Evolutionary conservation across 768 basidiomycete genomes (phyloP), one percentile per base, ranked within the genome.

Genomic region (Podaxis mareebaensis): DNA sequence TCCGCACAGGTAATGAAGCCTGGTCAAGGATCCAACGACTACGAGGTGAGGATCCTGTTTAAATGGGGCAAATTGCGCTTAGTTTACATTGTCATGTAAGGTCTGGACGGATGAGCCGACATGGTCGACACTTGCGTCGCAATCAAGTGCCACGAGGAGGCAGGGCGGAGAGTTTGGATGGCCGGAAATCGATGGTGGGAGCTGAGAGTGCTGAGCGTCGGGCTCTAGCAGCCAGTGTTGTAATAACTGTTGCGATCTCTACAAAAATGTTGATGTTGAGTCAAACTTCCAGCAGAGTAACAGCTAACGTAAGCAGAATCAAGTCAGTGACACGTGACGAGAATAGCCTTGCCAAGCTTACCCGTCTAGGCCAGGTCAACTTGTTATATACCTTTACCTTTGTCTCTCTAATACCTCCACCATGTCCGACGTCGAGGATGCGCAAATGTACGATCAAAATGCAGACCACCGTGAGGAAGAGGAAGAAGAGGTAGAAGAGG

Each of bases 351-450:
- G 60, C 33, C 65, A 54, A 33, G 39, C n/a, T 36, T 15, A 20
- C 58, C 46, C 33, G 33, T 33, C 33, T 33, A 2, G 33, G 33
- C 33, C 33, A 33, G 33, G 33, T 33, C 33, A 33, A 33, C 33
- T 15, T 53, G 44, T 20, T 42, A 38, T 48, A 51, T 33, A 54
- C 24, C 40, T 44, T 40, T 53, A 46, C 53, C 55, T 65, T 53
- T 61, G 33, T 59, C 55, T 64, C 48, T 17, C 51, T 54, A 60
- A 58, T 60, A 63, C 69, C 67, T 67, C 69, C 67, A 73, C 66
- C 68, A 85, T 85, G 84, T 81, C 81, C 4, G 81, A 83, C 61
- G 74, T 77, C 3, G 77, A 79, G 33, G 77, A 77, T 57, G 72
- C 64, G n/a, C 72, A 68, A 39, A 74, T 71, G 64, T 79, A 67